Evolutionary conservation across 2,329 filamentous ascomycete genomes (phyloP).

Genomic region (Trichocomaceae sp.): DNA sequence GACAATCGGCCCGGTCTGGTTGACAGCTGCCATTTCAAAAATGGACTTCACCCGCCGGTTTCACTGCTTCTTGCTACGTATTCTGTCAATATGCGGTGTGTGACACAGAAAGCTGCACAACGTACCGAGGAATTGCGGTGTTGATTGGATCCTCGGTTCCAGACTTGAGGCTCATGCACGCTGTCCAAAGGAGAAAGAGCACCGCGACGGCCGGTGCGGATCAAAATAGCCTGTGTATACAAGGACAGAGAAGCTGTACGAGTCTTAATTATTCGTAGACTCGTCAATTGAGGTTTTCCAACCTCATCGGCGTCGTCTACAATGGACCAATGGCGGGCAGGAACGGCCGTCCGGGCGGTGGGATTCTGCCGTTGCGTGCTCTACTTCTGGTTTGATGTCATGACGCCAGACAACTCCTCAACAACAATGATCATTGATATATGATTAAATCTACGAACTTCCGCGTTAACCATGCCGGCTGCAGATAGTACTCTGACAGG

Average conservation of each 20-base stretch:
- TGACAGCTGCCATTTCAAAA: not conserved
- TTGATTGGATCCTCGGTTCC: not conserved
- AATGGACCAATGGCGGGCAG: not conserved
- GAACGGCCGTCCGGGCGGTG: constrained; percentile 2
- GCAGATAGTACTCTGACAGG: constrained; percentile 4
- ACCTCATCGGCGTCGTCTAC: not conserved
- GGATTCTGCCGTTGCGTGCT: not conserved
- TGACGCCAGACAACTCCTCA: not conserved
- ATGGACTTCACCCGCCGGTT: not conserved
- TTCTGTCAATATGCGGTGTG: not conserved
- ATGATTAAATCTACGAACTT: not conserved
- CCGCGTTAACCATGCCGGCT: constrained; percentile 12
- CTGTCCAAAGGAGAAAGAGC: not conserved
- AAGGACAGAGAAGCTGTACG: not conserved
- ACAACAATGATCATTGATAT: not conserved
- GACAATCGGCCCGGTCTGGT: not conserved
- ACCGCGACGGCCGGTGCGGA: not conserved
- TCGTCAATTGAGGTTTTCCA: not conserved
- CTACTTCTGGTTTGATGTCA: not conserved
- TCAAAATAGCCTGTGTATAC: not conserved
- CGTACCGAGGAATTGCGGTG: not conserved
- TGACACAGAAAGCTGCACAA: not conserved
- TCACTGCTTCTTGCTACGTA: not conserved
- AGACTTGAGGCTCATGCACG: not conserved
- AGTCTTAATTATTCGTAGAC: not conserved